Base-by-base conservation (phyloP, 1,284 basidiomycete genomes). In the Cystobasidium pallidum region DNA sequence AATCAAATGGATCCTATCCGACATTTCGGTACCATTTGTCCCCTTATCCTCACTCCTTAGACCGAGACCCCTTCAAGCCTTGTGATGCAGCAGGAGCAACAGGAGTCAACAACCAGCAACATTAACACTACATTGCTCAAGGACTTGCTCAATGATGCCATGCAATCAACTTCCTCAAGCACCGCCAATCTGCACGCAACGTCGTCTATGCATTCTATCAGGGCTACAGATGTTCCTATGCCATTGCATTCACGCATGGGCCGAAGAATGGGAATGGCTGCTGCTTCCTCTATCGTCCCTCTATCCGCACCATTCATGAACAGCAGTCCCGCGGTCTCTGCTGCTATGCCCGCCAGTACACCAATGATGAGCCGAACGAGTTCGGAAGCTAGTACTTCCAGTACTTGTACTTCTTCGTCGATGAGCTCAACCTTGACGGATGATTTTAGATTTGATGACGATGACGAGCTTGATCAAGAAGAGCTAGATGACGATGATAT, bases 341-440 rank as follows among this genome's bases (percentile, higher is more conserved):
- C 47, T 15, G 15, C 47, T 2, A 39, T 21, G 11, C 17, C 39
- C 3, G 36, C 21, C 39, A 30, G 43, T 19, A 36, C 62, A 10
- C 17, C 62, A 11, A 13, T 51, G 21, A 64, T 64, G 62, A 49
- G 45, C 26, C n/a, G 62, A 17, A 41, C 62, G 24, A 51, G 45
- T 17, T 66, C 64, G 3, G 49, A 54, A 41, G 64, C 64, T 66
- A 54, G 51, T 28, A 66, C 63, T 45, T 30, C 36, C 8, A 45
- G 54, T 30, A 41, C 52, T 28, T 26, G 17, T 21, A 32, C 66
- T 1, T 21, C 52, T 4, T 58, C 58, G 11, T 61, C 58, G 3
- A 43, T 24, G 24, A 61, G 39, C 21, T 28, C 58, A 28, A 61
- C 26, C 39, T 19, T 28, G 8, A 64, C 62, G 13, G 62, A 64